Evolutionary conservation across 441 rosid species (phyloP), one percentile per base, ranked within the genome.

Genomic region (Kokia cookei): DNA sequence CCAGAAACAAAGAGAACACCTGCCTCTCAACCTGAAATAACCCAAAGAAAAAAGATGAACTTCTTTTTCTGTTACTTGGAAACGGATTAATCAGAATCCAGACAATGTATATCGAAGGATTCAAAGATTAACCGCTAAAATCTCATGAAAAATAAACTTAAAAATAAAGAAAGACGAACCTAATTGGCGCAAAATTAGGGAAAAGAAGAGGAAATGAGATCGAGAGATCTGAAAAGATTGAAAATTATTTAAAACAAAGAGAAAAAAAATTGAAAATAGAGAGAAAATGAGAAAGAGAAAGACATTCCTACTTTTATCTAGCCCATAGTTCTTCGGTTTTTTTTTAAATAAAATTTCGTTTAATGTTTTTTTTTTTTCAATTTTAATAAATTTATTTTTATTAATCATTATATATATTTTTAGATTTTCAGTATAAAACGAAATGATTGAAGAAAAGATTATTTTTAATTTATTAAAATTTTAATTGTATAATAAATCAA

Each of bases 151-250:
- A n/a, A 2, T 55, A 26, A 9, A 37, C 24, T 19, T 19, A 19
- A 69, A 22, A 72, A 29, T 5, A 27, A 35, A 63, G 47, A 53
- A n/a, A 63, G 26, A 50, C 76, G 2, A 50, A 84, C 84, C 87
- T 60, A 74, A 65, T 48, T 42, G 59, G 42, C 57, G 72, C 61
- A 26, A 77, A 65, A 66, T 70, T 48, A 62, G 55, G 53, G 76
- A 72, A 60, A n/a, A 58, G 57, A 60, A 47, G 24, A 27, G 40
- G 71, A 69, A 43, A 82, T 63, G 76, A 76, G 81, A 83, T 66
- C 72, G 65, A 71, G 80, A 29, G 42, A 67, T 50, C 43, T 48
- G 26, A n/a, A 35, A 32, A 27, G 71, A 26, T 35, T 65, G 15
- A 7, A 15, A 48, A 67, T 7, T 14, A 3, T 15, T 27, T 27